phyloP scores from a whole-genome alignment of 345 rosid genomes.

The Citropsis articulata region DNA sequence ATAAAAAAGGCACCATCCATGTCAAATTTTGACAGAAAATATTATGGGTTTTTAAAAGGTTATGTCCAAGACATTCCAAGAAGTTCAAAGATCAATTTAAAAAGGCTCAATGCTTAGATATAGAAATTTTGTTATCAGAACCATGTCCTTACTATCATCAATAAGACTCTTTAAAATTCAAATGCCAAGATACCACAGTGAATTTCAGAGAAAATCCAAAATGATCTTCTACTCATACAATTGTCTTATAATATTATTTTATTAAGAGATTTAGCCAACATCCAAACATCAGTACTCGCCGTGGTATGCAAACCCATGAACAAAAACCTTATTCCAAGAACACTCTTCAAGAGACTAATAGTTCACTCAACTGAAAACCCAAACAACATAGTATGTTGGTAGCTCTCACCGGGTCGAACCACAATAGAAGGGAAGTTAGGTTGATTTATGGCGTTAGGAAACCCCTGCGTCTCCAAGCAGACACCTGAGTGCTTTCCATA shows the following conservation, averaged over 20 bases:
- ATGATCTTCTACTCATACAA: not conserved
- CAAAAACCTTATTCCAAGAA: slow-evolving; percentile 6
- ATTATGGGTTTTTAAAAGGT: no score
- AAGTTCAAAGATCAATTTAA: no score
- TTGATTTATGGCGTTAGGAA: slow-evolving; percentile 81
- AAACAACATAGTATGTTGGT: slow-evolving; percentile 71
- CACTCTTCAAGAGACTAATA: not conserved
- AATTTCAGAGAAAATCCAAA: not conserved
- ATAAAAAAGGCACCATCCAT: no score
- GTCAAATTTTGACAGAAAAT: no score
- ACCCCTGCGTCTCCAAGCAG: slow-evolving; percentile 94
- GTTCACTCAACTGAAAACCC: slow-evolving; percentile 65
- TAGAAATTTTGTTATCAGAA: not conserved
- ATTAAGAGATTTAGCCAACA: slow-evolving; percentile 4
- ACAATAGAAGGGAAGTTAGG: slow-evolving; percentile 76
- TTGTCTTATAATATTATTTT: not conserved
- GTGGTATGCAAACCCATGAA: not conserved
- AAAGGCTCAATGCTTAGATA: not conserved
- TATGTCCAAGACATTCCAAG: not conserved
- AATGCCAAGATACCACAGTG: not conserved
- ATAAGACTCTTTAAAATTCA: not conserved
- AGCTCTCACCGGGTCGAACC: slow-evolving; percentile 77
- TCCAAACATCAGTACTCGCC: not conserved
- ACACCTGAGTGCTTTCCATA: slow-evolving; percentile 79
- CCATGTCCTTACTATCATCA: not conserved